These are phyloP conservation scores for Prunus padus DNA, from an alignment of 306 rosid species.

Conservation along the genomic window DNA sequence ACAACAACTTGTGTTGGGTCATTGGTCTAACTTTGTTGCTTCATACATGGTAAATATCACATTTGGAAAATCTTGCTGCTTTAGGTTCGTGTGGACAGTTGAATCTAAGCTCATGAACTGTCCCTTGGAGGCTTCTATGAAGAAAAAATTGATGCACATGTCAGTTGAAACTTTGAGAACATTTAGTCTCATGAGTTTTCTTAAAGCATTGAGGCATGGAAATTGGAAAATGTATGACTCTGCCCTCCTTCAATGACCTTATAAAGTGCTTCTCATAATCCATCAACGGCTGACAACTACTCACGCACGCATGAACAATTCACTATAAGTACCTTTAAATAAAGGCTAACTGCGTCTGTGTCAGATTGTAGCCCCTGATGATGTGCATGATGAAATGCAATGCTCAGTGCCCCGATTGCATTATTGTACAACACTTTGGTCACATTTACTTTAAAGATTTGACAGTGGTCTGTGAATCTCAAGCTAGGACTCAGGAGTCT, in stretches of 20 bases:
- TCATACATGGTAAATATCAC: background rate
- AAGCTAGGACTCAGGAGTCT: no score
- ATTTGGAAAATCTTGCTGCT: background rate
- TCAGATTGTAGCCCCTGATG: background rate
- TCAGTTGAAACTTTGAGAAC: no score
- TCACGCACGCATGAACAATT: no score
- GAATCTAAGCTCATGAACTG: background rate
- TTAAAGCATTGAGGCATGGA: no score
- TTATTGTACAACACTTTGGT: slow-evolving; percentile 9
- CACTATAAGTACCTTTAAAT: background rate
- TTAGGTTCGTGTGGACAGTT: no score
- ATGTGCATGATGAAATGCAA: background rate
- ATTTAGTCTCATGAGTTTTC: no score
- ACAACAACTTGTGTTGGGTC: background rate
- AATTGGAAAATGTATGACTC: no score
- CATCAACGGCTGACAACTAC: no score
- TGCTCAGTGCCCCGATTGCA: background rate
- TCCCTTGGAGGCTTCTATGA: background rate
- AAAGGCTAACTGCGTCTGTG: background rate
- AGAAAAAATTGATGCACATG: no score
- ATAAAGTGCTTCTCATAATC: no score
- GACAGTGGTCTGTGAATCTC: background rate
- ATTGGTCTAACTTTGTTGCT: background rate
- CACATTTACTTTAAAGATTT: slow-evolving; percentile 7
- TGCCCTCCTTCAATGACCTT: no score